phyloP scores from a whole-genome alignment of 345 rosid genomes.

The Heritiera fomes region DNA sequence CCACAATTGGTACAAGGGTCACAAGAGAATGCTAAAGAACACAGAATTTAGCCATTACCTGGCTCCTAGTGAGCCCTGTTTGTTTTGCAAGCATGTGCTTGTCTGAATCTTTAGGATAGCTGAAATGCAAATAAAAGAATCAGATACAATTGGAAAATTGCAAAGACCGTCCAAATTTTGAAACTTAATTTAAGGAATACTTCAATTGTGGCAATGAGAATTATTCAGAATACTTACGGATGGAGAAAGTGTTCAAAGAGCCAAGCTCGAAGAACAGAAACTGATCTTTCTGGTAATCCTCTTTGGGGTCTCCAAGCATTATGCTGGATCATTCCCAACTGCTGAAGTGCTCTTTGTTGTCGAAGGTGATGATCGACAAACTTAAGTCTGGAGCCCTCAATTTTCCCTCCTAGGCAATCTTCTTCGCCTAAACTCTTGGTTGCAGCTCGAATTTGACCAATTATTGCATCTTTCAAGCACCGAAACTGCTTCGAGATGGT shows the following conservation, averaged over 20 bases:
- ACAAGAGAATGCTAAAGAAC: not conserved
- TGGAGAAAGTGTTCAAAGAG: slow-evolving; percentile 98
- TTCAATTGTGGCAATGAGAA: not conserved
- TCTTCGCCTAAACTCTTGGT: slow-evolving; percentile 93
- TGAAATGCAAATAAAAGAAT: slow-evolving; percentile 31
- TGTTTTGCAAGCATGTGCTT: slow-evolving; percentile 92
- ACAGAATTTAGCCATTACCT: slow-evolving; percentile 41
- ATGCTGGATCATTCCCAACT: slow-evolving; percentile 95
- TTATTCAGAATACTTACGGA: slow-evolving; percentile 53
- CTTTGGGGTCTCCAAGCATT: slow-evolving; percentile 99
- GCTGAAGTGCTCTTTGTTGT: slow-evolving; percentile 96
- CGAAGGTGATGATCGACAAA: slow-evolving; percentile 91
- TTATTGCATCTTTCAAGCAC: slow-evolving; percentile 87
- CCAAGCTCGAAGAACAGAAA: slow-evolving; percentile 97
- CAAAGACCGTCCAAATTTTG: not conserved
- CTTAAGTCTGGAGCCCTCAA: slow-evolving; percentile 89
- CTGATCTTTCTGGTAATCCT: slow-evolving; percentile 93
- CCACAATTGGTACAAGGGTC: not conserved
- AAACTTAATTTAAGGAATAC: not conserved
- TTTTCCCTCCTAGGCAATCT: slow-evolving; percentile 61
- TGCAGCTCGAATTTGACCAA: slow-evolving; percentile 78
- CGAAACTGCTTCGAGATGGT: slow-evolving; percentile 95
- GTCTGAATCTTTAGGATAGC: slow-evolving; percentile 96
- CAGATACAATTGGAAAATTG: not conserved
- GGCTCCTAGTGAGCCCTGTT: slow-evolving; percentile 93